phyloP scores from a whole-genome alignment of 805 yeast species.

The Myxozyma udenii region DNA sequence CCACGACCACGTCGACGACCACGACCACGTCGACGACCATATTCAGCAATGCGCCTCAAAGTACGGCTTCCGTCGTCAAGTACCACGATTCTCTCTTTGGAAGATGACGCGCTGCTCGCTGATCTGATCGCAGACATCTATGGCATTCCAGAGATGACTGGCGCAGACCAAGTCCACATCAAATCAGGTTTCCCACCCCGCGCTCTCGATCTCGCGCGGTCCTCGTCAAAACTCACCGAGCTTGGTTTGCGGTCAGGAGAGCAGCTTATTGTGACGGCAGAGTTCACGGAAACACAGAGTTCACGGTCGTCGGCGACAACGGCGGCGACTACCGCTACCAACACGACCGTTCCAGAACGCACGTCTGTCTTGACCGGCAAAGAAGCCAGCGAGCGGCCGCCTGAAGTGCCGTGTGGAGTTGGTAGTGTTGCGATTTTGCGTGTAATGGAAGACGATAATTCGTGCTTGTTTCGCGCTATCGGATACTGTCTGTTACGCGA shows the following conservation, averaged over 20 bases:
- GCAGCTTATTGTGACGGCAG: conserved; percentile 45
- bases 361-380: not conserved
- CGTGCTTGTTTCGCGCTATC: conserved; percentile 69
- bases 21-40: no score
- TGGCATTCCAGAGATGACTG: not conserved
- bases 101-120: conserved; percentile 40
- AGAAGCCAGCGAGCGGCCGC: conserved; percentile 9
- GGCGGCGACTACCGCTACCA: not conserved
- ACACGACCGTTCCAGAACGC: not conserved
- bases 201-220: conserved; percentile 39
- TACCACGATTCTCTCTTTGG: conserved; percentile 39
- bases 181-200: conserved; percentile 65
- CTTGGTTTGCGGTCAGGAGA: conserved; percentile 59
- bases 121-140: conserved; percentile 35
- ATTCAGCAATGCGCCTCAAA: conserved; percentile 42
- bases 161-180: not conserved
- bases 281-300: not conserved
- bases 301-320: not conserved
- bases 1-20: no score
- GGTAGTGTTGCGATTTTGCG: conserved; percentile 45
- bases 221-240: conserved; percentile 37
- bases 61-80: conserved; percentile 35
- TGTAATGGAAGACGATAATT: conserved; percentile 70
- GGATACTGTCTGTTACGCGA: conserved; percentile 50
- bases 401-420: conserved; percentile 20